Conservation (phyloP, 768 basidiomycete genomes). For the Lentinula edodes region DNA sequence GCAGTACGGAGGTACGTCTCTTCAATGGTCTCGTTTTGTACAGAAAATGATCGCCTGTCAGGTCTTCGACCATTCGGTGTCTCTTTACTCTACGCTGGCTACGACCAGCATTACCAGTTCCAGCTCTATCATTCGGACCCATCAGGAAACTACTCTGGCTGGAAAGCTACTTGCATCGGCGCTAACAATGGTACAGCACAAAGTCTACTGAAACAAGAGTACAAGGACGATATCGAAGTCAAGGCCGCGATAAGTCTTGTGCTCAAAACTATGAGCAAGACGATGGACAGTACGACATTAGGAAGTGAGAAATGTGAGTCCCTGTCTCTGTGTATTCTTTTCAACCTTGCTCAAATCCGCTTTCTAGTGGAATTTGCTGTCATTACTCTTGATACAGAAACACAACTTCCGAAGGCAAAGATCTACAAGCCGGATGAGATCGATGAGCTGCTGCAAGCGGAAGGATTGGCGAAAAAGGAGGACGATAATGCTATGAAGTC, state of each 20-base stretch:
- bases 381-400: conserved; percentile 74
- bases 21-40: not conserved
- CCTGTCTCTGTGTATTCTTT: conserved; percentile 6
- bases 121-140: conserved; percentile 99
- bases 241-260: conserved; percentile 92
- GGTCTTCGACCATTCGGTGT: conserved; percentile 98
- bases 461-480: conserved; percentile 84
- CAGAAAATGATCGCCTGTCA: conserved; percentile 17
- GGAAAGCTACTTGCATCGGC: conserved; percentile 99
- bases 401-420: conserved; percentile 81
- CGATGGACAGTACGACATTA: conserved; percentile 97
- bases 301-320: conserved; percentile 91
- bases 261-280: conserved; percentile 96
- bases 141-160: conserved; percentile 96
- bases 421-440: conserved; percentile 89
- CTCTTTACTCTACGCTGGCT: conserved; percentile 93
- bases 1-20: conserved; percentile 78
- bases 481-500: conserved; percentile 79
- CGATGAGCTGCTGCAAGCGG: conserved; percentile 71
- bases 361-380: conserved; percentile 90
- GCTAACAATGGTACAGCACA: conserved; percentile 96
- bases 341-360: conserved; percentile 1
- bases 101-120: conserved; percentile 93
- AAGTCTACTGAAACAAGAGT: conserved; percentile 94
- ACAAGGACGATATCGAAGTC: conserved; percentile 89